Evolutionary conservation across 2,329 filamentous ascomycete genomes (phyloP), one percentile per base, ranked within the genome.

Genomic region (Ophiocordyceps robertsii): DNA sequence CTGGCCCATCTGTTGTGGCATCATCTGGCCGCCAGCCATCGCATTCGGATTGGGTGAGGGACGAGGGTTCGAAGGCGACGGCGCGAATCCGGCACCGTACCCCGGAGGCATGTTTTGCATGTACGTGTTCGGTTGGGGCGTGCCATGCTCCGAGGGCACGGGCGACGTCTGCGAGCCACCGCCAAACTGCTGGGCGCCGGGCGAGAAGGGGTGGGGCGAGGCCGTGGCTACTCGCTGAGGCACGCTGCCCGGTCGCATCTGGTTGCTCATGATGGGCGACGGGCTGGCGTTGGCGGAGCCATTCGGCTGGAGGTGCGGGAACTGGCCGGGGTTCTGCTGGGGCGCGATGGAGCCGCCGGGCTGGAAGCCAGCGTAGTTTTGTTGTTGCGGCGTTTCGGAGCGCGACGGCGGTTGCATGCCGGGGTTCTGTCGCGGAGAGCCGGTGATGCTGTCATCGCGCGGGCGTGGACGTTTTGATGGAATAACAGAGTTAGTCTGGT

Each of bases 171-270:
- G 84, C 14, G 74, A 64, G 32, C 41, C 46, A 29, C 70, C 74
- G 29, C 70, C 74, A 53, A 86, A 84, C 55, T 84, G 82, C 51
- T 83, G 81, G 29, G 75, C 73, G 44, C 80, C 80, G 14, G 84
- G 84, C 2, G 84, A 89, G 59, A 93, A 95, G 1, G 87, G 86
- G 61, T 92, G 90, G 4, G 92, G 90, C 29, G 92, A 96, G 37
- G 87, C 83, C 38, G 90, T 95, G 50, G 88, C 83, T 61, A 96
- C 86, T 55, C 88, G 72, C 57, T 88, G 84, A 33, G 82, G 80
- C 13, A 83, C 79, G 53, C 74, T 74, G 56, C 84, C 77, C 30
- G 80, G 74, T 47, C 79, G 76, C 58, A 81, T 69, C 55, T 93
- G 89, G 57, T 82, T 88, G 47, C 78, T 77, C 77, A 95, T 88